These are phyloP conservation scores for Emergomyces pasteurianus DNA, from an alignment of 2,329 filamentous ascomycete genomes.

Conservation along the genomic window DNA sequence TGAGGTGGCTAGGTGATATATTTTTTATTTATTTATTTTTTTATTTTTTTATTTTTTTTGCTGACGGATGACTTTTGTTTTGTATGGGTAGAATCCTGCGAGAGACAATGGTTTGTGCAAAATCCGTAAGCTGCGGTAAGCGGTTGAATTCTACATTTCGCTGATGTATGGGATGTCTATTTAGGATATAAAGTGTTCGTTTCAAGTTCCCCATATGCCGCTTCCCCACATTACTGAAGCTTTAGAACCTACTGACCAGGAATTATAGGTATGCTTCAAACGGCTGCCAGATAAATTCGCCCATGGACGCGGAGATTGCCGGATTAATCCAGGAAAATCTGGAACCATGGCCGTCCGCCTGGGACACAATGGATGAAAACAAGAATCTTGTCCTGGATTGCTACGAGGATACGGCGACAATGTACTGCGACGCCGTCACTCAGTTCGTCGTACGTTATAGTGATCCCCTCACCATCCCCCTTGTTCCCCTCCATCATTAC, in stretches of 20 bases:
- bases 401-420: constrained; percentile 18
- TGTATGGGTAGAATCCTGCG: constrained; percentile 39
- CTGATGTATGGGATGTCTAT: constrained; percentile 2
- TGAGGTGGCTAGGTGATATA: neutral
- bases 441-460: constrained; percentile 21
- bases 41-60: neutral
- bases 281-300: constrained; percentile 54
- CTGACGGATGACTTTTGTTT: neutral
- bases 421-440: constrained; percentile 21
- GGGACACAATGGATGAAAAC: constrained; percentile 37
- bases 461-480: neutral
- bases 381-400: constrained; percentile 18
- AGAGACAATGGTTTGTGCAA: constrained; percentile 42
- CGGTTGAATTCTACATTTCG: neutral
- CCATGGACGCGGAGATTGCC: constrained; percentile 48
- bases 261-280: constrained; percentile 45
- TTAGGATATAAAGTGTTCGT: constrained; percentile 51
- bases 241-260: constrained; percentile 12
- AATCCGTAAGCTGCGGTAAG: too few species aligned
- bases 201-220: constrained; percentile 4
- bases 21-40: too few species aligned
- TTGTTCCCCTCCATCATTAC: neutral
- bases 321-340: constrained; percentile 44
- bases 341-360: constrained; percentile 35
- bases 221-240: neutral